Percentiles rank a stretch among this genome's conserved stretches.
Evolutionary conservation across 106 monocot species (phyloP).

Genomic region (Allium fistulosum): DNA sequence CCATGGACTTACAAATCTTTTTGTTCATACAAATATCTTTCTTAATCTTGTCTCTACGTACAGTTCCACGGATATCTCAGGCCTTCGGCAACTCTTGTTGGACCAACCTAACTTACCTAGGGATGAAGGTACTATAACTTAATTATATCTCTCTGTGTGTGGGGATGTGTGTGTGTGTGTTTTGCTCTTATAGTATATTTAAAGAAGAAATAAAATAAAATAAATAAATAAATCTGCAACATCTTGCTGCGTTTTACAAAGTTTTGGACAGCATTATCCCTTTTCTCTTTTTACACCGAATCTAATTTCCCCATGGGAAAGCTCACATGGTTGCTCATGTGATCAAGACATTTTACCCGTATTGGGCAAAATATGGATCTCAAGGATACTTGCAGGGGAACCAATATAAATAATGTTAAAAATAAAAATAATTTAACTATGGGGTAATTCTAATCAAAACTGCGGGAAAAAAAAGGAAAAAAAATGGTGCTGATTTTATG

Average conservation of each 20-base stretch:
- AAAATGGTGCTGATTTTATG: not conserved
- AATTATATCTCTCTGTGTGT: not conserved
- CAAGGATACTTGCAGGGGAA: no score
- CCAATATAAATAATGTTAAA: not conserved
- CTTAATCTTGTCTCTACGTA: not conserved
- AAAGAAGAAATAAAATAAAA: not conserved
- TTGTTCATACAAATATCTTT: no score
- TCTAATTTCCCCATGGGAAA: not conserved
- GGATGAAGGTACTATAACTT: slow-evolving; percentile 36
- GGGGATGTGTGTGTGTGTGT: not conserved
- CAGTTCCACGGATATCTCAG: slow-evolving; percentile 38
- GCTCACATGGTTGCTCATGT: no score
- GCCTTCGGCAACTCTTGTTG: slow-evolving; percentile 30
- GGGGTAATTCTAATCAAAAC: not conserved
- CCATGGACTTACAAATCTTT: no score
- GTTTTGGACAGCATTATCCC: not conserved
- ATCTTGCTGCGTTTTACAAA: not conserved
- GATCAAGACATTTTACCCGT: no score
- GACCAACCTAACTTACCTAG: slow-evolving; percentile 55
- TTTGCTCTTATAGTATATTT: not conserved
- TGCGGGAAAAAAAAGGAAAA: not conserved
- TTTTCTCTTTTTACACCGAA: not conserved
- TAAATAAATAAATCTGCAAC: not conserved
- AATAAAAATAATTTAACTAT: not conserved
- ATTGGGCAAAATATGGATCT: no score